phyloP scores from a whole-genome alignment of 2,329 filamentous ascomycete species.

The Xylaria sp. region DNA sequence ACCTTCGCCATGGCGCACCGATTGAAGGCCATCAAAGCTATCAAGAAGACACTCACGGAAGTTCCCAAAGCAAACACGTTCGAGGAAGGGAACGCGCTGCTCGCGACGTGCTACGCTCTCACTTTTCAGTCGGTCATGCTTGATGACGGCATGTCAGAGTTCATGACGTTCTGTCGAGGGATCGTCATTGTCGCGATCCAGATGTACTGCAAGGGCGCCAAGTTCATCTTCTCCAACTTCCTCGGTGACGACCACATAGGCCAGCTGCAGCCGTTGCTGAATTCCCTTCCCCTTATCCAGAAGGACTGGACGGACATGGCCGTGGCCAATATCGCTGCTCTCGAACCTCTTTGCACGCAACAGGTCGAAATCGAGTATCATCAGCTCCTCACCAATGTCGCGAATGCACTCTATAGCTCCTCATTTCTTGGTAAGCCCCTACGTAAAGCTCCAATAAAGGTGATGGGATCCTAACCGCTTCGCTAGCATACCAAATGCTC shows the following conservation, averaged over 20 bases:
- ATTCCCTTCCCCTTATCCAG: conserved; percentile 58
- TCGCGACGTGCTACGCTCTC: conserved; percentile 69
- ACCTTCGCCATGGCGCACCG: conserved; percentile 72
- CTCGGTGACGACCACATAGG: conserved; percentile 55
- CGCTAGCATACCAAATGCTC: conserved; percentile 62
- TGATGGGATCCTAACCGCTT: conserved; percentile 16
- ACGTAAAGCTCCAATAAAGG: neutral
- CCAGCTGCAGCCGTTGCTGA: conserved; percentile 59
- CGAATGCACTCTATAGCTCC: conserved; percentile 63
- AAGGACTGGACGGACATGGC: conserved; percentile 61
- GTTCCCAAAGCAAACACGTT: conserved; percentile 55
- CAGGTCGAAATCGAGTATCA: conserved; percentile 60
- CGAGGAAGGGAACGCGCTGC: conserved; percentile 68
- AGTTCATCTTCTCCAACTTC: conserved; percentile 63
- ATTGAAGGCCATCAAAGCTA: conserved; percentile 67
- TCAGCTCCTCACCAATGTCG: conserved; percentile 58
- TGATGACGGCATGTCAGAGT: conserved; percentile 69
- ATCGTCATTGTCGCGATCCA: conserved; percentile 66
- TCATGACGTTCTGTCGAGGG: conserved; percentile 69
- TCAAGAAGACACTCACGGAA: conserved; percentile 65
- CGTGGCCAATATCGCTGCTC: conserved; percentile 54
- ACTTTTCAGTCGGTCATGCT: conserved; percentile 69
- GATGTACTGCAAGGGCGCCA: conserved; percentile 62
- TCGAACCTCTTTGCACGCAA: conserved; percentile 58
- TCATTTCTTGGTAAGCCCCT: conserved; percentile 62